Conservation (phyloP, 2,329 filamentous ascomycete species). For the Fusarium liriodendri region DNA sequence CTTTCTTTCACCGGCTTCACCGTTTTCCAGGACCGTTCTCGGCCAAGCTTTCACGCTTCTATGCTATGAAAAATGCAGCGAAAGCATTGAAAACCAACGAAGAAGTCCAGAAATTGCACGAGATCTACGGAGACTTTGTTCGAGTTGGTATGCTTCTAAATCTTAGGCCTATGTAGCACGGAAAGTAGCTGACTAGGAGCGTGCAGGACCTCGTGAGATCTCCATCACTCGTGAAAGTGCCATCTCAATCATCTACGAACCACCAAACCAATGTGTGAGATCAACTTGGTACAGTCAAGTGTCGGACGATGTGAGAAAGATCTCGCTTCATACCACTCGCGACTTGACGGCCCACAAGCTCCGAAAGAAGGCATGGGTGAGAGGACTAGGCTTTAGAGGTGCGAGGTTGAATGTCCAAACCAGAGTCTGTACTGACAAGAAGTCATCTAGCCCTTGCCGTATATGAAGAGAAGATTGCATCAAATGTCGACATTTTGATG, state of each 20-base stretch:
- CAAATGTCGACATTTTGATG: neutral
- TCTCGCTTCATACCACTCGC: slow-evolving; percentile 1
- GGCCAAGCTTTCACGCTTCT: slow-evolving; percentile 16
- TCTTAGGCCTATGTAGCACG: no score
- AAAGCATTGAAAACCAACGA: slow-evolving; percentile 11
- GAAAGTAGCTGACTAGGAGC: neutral
- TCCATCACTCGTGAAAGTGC: slow-evolving; percentile 12
- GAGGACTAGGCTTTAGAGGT: neutral
- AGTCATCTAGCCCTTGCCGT: neutral
- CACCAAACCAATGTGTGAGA: neutral
- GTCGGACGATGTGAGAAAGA: slow-evolving; percentile 4
- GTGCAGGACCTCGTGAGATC: slow-evolving; percentile 5
- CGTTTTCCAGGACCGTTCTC: slow-evolving; percentile 17
- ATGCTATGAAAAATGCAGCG: slow-evolving; percentile 3
- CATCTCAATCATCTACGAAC: neutral
- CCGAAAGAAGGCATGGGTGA: slow-evolving; percentile 12
- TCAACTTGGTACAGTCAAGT: slow-evolving; percentile 14
- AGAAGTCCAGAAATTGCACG: slow-evolving; percentile 16
- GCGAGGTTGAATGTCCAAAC: neutral
- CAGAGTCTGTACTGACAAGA: neutral
- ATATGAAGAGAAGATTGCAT: slow-evolving; percentile 2
- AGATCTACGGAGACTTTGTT: slow-evolving; percentile 27
- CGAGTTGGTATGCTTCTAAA: slow-evolving; percentile 8
- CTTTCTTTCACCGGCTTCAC: slow-evolving; percentile 16
- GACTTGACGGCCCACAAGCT: neutral